Evolutionary conservation across 2,329 filamentous ascomycete genomes (phyloP).

Genomic region (Cephalotrichum gorgonifer): DNA sequence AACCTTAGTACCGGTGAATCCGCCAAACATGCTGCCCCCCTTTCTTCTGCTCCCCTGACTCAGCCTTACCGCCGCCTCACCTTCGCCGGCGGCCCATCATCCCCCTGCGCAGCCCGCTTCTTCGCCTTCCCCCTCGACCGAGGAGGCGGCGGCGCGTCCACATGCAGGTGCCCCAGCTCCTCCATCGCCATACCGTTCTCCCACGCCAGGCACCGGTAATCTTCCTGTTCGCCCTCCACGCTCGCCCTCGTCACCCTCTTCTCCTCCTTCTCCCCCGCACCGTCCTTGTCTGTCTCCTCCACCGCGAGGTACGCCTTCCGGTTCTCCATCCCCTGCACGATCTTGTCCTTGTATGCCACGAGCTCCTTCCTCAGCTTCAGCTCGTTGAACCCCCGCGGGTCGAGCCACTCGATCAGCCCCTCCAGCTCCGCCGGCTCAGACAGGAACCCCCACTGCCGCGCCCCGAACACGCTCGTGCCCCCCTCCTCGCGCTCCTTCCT

Average conservation of each 20-base stretch:
- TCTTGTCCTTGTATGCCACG: conserved; percentile 62
- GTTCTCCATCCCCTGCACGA: conserved; percentile 69
- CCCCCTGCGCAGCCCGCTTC: conserved; percentile 34
- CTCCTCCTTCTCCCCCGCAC: conserved; percentile 14
- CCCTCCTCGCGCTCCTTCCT: conserved; percentile 83
- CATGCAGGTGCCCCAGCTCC: conserved; percentile 47
- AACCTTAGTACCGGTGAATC: too few relatives aligned
- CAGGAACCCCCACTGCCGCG: conserved; percentile 84
- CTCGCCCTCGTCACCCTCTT: conserved; percentile 28
- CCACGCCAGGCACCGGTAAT: conserved; percentile 42
- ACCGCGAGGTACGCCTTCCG: conserved; percentile 59
- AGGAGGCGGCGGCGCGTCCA: conserved; percentile 40
- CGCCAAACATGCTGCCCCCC: too few relatives aligned
- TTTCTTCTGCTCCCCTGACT: too few relatives aligned
- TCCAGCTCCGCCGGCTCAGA: conserved; percentile 72
- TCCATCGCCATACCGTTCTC: conserved; percentile 47
- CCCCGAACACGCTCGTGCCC: conserved; percentile 62
- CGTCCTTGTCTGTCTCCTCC: conserved; percentile 2
- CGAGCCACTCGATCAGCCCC: conserved; percentile 76
- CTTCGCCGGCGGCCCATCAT: conserved; percentile 13
- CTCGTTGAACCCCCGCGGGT: conserved; percentile 78
- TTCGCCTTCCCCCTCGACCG: conserved; percentile 38
- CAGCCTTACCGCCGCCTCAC: conserved; percentile 10
- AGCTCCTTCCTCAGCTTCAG: conserved; percentile 82
- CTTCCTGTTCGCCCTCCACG: conserved; percentile 31